Conservation (phyloP, 352 stramenopile genomes). For the Phytophthora tentaculata region DNA sequence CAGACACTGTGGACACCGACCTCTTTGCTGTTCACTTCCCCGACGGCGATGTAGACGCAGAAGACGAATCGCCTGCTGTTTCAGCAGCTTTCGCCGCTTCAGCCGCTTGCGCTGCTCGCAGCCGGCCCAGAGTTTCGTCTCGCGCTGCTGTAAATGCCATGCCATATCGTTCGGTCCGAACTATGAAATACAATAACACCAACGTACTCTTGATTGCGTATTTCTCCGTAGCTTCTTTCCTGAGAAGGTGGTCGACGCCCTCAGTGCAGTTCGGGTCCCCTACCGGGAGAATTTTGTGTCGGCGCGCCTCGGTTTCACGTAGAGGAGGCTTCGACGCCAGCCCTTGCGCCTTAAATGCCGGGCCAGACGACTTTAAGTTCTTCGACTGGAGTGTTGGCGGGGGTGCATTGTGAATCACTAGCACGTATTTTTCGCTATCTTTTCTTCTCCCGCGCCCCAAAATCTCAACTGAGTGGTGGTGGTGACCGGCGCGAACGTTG, state of each 20-base stretch:
- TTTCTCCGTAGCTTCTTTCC: background rate
- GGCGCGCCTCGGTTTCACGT: background rate
- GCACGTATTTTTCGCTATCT: background rate
- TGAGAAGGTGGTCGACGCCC: background rate
- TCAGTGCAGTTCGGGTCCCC: background rate
- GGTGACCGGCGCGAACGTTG: background rate
- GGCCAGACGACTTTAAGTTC: background rate
- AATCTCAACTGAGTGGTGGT: constrained; percentile 1
- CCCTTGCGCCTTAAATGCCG: background rate
- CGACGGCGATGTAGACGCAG: too few species aligned
- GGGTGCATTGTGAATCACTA: too few species aligned
- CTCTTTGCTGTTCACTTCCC: too few species aligned
- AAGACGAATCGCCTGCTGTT: too few species aligned
- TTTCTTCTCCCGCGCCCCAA: background rate
- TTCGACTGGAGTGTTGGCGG: too few species aligned
- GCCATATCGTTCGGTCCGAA: background rate
- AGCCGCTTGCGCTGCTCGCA: too few species aligned
- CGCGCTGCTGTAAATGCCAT: background rate
- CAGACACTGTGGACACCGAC: too few species aligned
- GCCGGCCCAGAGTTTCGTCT: too few species aligned
- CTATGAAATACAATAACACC: background rate
- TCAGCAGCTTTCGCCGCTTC: too few species aligned
- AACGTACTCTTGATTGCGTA: background rate
- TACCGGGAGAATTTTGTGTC: background rate
- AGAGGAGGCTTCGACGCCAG: background rate